Evolutionary conservation across 768 basidiomycete genomes (phyloP), one percentile per base, ranked within the genome.

Genomic region (Tricholoma furcatifolium): DNA sequence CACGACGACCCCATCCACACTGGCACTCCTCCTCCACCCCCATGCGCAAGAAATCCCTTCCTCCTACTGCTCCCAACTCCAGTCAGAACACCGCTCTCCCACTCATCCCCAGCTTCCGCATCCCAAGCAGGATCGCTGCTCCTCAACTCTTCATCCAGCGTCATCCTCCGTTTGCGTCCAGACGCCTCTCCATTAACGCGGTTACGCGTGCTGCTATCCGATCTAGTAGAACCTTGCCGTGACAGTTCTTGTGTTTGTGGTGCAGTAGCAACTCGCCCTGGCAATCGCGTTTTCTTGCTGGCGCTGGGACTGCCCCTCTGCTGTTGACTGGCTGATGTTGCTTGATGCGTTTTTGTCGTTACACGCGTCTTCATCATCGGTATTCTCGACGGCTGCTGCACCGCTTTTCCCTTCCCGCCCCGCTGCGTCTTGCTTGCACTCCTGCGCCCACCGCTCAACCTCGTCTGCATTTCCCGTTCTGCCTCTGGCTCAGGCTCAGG

Each of bases 1-100:
- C n/a, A n/a, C n/a, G n/a, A n/a, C n/a, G n/a, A n/a, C 27, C 83
- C 85, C 81, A 89, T 84, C 53, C 83, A 82, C 10, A 92, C 84
- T 1, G 88, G 84, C 1, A 63, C 53, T 1, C 90, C 90, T 20
- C 84, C 88, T 9, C 78, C 88, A 1, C 90, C 89, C 11, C 89
- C 89, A 60, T 82, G 84, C 3, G 87, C 84, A 18, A 91, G 70
- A 56, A 90, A 92, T 2, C 87, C 85, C 4, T 64, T 69, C 15
- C 67, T 72, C 59, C 76, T 81, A 46, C 75, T 80, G 62, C 73
- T 74, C 10, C 87, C 87, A 2, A 80, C 74, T 15, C 78, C 85
- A 2, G 73, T 66, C 11, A 82, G 75, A 12, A 81, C 69, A 20
- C 74, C 78, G 52, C 72, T 76, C 1, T 87, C 83, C 17, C 70